A percentile compares a stretch with the other conserved stretches of the same genome.
phyloP scores from a whole-genome alignment of 78 protist species.

The Dictyostelium brefeldianum region DNA sequence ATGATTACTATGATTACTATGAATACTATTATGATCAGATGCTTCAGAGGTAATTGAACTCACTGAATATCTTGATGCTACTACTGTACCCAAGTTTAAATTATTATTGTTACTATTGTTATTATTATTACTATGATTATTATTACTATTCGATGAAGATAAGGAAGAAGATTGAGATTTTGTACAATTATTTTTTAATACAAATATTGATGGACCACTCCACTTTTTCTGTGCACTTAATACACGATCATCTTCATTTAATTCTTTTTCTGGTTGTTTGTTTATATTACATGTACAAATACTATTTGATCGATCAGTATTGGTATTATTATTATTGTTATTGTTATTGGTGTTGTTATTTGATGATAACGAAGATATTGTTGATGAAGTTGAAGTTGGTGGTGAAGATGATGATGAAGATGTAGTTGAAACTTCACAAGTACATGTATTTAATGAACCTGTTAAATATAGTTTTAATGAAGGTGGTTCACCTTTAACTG shows the following conservation, averaged over 20 bases:
- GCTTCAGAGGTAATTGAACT: constrained; percentile 70
- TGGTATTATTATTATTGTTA: constrained; percentile 23
- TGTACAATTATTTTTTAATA: constrained; percentile 37
- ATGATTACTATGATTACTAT: not conserved
- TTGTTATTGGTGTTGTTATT: not conserved
- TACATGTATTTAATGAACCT: constrained; percentile 25
- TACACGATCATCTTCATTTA: constrained; percentile 59
- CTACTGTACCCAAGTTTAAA: not conserved
- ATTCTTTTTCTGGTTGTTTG: constrained; percentile 28
- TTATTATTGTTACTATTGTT: not conserved
- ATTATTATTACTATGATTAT: not conserved
- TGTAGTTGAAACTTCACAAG: not conserved
- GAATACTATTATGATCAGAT: constrained; percentile 59
- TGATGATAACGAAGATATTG: not conserved
- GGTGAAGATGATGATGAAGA: not conserved
- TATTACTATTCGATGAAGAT: not conserved
- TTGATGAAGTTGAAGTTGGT: not conserved
- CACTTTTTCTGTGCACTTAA: constrained; percentile 69
- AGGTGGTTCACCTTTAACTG: constrained; percentile 35
- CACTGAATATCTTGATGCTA: constrained; percentile 20
- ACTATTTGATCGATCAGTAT: constrained; percentile 5
- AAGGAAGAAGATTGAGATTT: not conserved
- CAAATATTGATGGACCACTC: constrained; percentile 59
- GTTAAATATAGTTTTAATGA: constrained; percentile 28
- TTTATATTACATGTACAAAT: constrained; percentile 24